Evolutionary conservation across 2,329 filamentous ascomycete genomes (phyloP), one percentile per base, ranked within the genome.

Genomic region (Amphichorda felina): DNA sequence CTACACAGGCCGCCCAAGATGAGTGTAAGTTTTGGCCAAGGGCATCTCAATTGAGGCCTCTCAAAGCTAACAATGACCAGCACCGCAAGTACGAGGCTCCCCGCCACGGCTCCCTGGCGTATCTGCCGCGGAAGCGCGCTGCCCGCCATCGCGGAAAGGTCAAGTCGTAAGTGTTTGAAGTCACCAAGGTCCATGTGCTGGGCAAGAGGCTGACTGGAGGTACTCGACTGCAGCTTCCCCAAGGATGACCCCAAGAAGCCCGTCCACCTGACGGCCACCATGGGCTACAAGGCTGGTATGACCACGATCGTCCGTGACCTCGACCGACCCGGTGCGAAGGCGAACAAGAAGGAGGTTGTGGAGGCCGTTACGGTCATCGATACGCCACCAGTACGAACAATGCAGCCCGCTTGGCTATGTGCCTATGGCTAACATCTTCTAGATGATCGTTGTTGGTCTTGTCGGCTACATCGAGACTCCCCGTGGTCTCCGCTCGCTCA

Each of bases 231-330:
- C 60, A 93, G 86, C 70, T 98, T 98, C 81, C 91, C 91, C 63
- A 96, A 96, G 82, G 91, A 98, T 84, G 88, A 98, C 77, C 74
- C 87, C 61, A 96, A 96, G 84, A 94, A 96, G 82, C 85, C 88
- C 59, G 86, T 95, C 66, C 91, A 98, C 78, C 79, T 98, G 59
- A 98, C 91, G 48, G 91, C 91, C 60, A 71, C 86, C 60, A 88
- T 96, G 81, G 91, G 91, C 66, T 98, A 98, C 82, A 98, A 98
- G 86, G 91, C 91, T 64, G 91, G 91, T 67, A 98, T 98, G 91
- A 95, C 87, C 67, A 98, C 91, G 59, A 91, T 96, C 68, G 91
- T 98, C 65, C 89, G 91, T 70, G 89, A 95, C 69, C 79, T 96
- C 67, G 91, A 98, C 79, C 84, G 91, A 69, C 91, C 91, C 51